Base-by-base conservation (phyloP, 2,329 filamentous ascomycete genomes). In the Rhinocladiella similis region DNA sequence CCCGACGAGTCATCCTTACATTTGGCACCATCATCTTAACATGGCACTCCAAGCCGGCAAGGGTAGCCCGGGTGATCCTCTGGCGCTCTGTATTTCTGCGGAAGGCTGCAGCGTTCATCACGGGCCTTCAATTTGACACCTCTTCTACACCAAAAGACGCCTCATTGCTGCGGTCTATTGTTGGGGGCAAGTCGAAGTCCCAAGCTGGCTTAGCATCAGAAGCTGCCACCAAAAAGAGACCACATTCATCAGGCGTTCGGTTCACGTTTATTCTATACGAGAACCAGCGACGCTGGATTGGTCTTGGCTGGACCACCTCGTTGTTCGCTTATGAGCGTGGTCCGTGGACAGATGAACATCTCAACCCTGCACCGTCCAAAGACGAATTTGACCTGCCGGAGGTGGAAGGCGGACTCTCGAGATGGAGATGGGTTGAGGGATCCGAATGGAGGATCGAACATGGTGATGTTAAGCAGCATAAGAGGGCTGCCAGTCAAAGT, bases 201-300 rank as follows among this genome's bases (percentile, higher is more conserved):
- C 75, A 78, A 55, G 76, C 78, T 38, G 75, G 74, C 62, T 68
- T 74, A 6, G 71, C 72, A 1, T 73, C 78, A 27, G 76, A 78
- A 50, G 73, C 81, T 29, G 75, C 77, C 14, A 77, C 78, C 18
- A 61, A 59, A 35, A 75, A 75, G 58, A 70, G 67, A 50, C 64
- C 76, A 60, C 66, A 72, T 61, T 87, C 88, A 3, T 84, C 91
- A 0, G 91, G 92, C 1, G 90, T 99, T 13, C 89, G 91, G 43
- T 99, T 99, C 68, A 99, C 94, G 0, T 99, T 99, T 62, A 92
- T 94, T 47, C 81, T 99, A 2, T 97, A 92, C 68, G 94, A 99
- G 71, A 99, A 99, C 66, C 94, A 99, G 72, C 84, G 94, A 41
- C 84, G 94, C 50, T 99, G 94, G 94, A 77, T 99, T 3, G 93